Evolutionary conservation across 331 rosid species (phyloP), one percentile per base, ranked within the genome.

Genomic region (Cydonia oblonga): DNA sequence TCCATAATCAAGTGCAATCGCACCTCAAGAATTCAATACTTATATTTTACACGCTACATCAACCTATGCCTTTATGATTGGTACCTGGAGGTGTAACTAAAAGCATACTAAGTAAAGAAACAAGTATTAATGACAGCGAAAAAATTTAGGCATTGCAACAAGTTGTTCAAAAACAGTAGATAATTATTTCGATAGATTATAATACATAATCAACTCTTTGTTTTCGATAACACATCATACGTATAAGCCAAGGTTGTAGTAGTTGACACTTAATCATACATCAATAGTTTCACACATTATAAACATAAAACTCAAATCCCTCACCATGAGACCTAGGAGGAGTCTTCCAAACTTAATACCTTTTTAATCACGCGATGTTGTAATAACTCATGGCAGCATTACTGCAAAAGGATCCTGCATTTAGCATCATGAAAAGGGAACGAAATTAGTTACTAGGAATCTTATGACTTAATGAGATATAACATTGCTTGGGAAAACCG

Each of bases 401-500:
- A 23, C 60, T 15, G 29, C 73, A 46, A 60, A 64, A 44, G 24
- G 25, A 46, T 84, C 86, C 87, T 87, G 87, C 84, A 84, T 75
- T 86, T 65, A 59, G 33, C 71, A 54, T 32, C 64, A 68, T 68
- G 26, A 49, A 62, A 30, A 32, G 57, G 22, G 68, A 63, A 78
- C 29, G 13, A 52, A 40, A 35, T 61, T 16, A 64, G 70, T 30
- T 49, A 49, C 32, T 30, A 51, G 77, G 68, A 64, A 9, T 61
- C 20, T 10, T n/a, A 32, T 64, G 10, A 64, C 51, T 32, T 10
- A 49, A 30, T 64, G 25, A 6, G 49, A 32, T 13, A 64, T 9
- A 11, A 33, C 22, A 64, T n/a, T 32, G 28, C 25, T 64, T 16
- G 40, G 49, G 40, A 62, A 62, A 16, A 28, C n/a, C 10, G 15